These are phyloP conservation scores for Cercospora janseana DNA, from an alignment of 2,329 filamentous ascomycete species.

Conservation along the genomic window DNA sequence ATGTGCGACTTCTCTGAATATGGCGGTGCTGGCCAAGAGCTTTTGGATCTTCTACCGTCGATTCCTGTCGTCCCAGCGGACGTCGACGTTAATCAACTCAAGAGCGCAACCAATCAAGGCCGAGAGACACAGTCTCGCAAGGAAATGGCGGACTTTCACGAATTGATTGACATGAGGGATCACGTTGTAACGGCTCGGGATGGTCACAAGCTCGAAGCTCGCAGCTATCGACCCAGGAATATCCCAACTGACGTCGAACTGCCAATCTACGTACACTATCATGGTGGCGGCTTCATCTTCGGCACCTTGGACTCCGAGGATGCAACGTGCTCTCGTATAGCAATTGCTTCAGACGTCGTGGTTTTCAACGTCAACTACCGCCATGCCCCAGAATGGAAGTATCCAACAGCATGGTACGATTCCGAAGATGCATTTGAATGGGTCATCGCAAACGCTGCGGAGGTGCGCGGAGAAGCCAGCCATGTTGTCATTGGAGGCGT, in stretches of 20 bases:
- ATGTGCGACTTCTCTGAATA: constrained; percentile 28
- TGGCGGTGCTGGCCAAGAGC: constrained; percentile 21
- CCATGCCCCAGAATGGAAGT: constrained; percentile 55
- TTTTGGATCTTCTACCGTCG: constrained; percentile 15
- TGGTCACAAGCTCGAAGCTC: constrained; percentile 45
- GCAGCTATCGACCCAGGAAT: constrained; percentile 48
- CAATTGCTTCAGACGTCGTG: constrained; percentile 43
- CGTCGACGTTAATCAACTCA: constrained; percentile 19
- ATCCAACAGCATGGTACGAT: constrained; percentile 56
- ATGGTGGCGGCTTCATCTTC: constrained; percentile 59
- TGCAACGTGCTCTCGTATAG: constrained; percentile 50
- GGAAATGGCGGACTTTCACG: constrained; percentile 15
- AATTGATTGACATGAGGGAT: constrained; percentile 16
- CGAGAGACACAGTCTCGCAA: constrained; percentile 18
- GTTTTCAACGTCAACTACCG: constrained; percentile 60
- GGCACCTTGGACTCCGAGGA: constrained; percentile 56
- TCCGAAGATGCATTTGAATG: constrained; percentile 56
- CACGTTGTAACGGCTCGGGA: constrained; percentile 46
- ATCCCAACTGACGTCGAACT: constrained; percentile 39
- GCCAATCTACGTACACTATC: constrained; percentile 50
- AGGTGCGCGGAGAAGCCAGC: constrained; percentile 41
- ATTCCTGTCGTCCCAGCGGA: constrained; percentile 16
- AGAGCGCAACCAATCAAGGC: constrained; percentile 15
- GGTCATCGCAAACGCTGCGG: constrained; percentile 48
- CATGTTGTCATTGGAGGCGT: constrained; percentile 51